These are phyloP conservation scores for Metschnikowia peoriensis DNA, from an alignment of 805 yeast species.

Conservation along the genomic window DNA sequence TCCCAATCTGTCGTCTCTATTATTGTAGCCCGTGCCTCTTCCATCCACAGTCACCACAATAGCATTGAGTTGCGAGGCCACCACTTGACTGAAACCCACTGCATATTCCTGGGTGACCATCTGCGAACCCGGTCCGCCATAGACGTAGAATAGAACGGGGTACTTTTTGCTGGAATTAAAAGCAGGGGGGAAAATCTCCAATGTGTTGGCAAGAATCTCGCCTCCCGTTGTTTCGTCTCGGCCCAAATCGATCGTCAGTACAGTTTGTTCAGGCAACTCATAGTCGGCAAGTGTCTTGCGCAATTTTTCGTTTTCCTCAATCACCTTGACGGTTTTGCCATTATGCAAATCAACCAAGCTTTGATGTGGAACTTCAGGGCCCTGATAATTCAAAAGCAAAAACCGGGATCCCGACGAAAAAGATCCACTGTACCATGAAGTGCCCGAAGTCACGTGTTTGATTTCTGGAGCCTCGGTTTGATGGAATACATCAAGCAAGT, in stretches of 20 bases:
- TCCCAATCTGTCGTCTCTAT: slow-evolving; percentile 46
- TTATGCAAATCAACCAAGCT: slow-evolving; percentile 49
- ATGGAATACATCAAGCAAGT: slow-evolving; percentile 50
- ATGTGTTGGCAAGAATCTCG: slow-evolving; percentile 54
- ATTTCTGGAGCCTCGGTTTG: slow-evolving; percentile 9
- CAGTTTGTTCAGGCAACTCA: slow-evolving; percentile 55
- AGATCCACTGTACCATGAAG: slow-evolving; percentile 63
- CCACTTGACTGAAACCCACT: slow-evolving; percentile 66
- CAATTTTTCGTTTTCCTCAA: slow-evolving; percentile 49
- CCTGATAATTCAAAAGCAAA: slow-evolving; percentile 65
- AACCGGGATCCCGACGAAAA: slow-evolving; percentile 81
- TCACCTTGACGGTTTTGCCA: slow-evolving; percentile 35
- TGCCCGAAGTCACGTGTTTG: slow-evolving; percentile 37
- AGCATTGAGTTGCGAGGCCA: slow-evolving; percentile 74
- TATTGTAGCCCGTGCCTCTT: slow-evolving; percentile 92
- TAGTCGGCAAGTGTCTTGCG: slow-evolving; percentile 38
- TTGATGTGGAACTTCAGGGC: slow-evolving; percentile 82
- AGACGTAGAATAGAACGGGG: slow-evolving; percentile 85
- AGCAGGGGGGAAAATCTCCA: slow-evolving; percentile 74
- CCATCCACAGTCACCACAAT: slow-evolving; percentile 96
- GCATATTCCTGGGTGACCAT: slow-evolving; percentile 62
- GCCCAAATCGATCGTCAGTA: slow-evolving; percentile 54
- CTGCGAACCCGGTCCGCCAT: slow-evolving; percentile 97
- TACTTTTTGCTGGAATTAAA: slow-evolving; percentile 65
- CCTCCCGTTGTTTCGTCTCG: slow-evolving; percentile 46